Base-by-base conservation (phyloP, 495 filamentous ascomycete genomes). In the Pseudomonodictys pantanalensis region DNA sequence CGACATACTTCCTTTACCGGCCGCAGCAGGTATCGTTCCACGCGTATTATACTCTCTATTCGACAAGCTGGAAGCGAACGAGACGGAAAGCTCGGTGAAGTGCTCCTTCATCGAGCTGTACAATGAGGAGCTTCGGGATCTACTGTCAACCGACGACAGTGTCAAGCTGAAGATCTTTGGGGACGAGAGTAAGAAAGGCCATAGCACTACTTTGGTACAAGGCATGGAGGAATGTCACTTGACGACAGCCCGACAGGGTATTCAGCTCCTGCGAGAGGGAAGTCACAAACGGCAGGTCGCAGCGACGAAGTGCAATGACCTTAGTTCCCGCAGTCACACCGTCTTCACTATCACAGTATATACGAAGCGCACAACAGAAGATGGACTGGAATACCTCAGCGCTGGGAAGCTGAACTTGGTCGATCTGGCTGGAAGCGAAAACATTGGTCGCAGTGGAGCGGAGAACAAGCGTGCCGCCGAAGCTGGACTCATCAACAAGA, bases 91-190 rank as follows among this genome's bases (percentile, higher is more conserved):
- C 69, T 90, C 85, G 10, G 92, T 98, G 52, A 96, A 97, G 68
- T 97, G 92, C 76, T 97, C 95, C 0, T 98, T 97, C 68, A 97
- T 98, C 67, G 93, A 98, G 70, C 76, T 98, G 1, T 98, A 98
- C 72, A 98, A 98, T 62, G 93, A 98, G 71, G 93, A 97, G 66
- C 79, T 98, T 20, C 87, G 91, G 2, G 93, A 98, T 70, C 70
- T 98, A 24, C 80, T 97, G 3, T 85, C 91, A 0, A 69, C 74
- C 1, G 93, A 97, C 49, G 92, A 97, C 38, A 83, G 71, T 52
- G 73, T 81, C 4, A 96, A 96, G 71, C 76, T 98, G 23, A 98
- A 97, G 73, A 97, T 98, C 28, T 98, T 84, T 64, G 93, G 97
- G 47, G 93, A 97, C 68, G 86, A 85, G 39, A 86, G 82, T 45